phyloP scores from a whole-genome alignment of 2,329 filamentous ascomycete species.

The Nemania sp. region DNA sequence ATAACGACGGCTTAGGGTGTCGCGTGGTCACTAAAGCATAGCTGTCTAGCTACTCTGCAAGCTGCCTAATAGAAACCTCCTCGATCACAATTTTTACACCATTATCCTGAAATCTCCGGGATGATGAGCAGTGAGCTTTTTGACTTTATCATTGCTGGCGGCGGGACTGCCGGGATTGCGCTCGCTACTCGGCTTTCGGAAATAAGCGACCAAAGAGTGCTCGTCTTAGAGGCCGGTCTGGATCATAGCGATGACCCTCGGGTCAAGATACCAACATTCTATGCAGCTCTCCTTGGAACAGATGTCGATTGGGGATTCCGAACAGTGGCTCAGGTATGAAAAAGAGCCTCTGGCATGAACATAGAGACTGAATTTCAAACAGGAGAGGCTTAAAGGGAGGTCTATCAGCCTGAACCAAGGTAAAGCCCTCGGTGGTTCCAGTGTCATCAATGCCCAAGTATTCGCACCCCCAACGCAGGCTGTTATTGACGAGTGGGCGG shows the following conservation, averaged over 20 bases:
- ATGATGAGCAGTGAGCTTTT: slow-evolving; percentile 9
- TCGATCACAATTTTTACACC: no score
- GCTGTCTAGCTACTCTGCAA: no score
- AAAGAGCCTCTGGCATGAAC: no score
- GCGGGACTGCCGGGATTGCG: slow-evolving; percentile 23
- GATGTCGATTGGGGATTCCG: slow-evolving; percentile 23
- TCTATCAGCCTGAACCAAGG: slow-evolving; percentile 29
- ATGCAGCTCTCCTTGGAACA: slow-evolving; percentile 10
- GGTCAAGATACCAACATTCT: slow-evolving; percentile 23
- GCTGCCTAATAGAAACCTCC: no score
- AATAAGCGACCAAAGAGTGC: slow-evolving; percentile 5
- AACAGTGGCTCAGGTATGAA: no score
- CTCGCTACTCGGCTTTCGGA: slow-evolving; percentile 24
- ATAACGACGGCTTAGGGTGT: no score
- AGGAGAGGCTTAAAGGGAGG: slow-evolving; percentile 23
- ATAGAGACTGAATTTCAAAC: no score
- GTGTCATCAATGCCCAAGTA: slow-evolving; percentile 31
- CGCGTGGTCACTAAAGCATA: no score
- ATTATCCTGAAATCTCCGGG: no score
- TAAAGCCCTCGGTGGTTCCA: slow-evolving; percentile 32
- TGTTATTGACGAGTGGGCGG: slow-evolving; percentile 28
- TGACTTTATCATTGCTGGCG: slow-evolving; percentile 25
- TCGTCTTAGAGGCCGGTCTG: slow-evolving; percentile 24
- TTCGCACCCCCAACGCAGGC: slow-evolving; percentile 26
- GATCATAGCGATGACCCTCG: slow-evolving; percentile 24